Percentiles rank a stretch among this genome's conserved stretches.
Conservation (phyloP, 768 basidiomycete genomes). For the Kwoniella europaea region DNA sequence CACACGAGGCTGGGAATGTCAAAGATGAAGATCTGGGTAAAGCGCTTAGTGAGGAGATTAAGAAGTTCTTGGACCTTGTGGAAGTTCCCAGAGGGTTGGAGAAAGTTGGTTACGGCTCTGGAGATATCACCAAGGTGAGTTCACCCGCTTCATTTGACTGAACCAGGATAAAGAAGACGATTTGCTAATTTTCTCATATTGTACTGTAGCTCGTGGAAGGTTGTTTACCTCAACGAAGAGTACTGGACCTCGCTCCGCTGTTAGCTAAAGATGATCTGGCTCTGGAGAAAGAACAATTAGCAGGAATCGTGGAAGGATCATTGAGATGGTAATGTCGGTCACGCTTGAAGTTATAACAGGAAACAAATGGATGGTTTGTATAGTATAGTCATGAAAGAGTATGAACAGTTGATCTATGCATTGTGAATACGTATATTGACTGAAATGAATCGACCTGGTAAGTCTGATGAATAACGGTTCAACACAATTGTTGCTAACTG, state of each 20-base stretch:
- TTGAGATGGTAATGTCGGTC: slow-evolving; percentile 46
- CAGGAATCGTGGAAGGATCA: slow-evolving; percentile 67
- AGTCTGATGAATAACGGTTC: too few relatives aligned
- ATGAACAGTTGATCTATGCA: neutral
- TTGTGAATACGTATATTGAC: neutral
- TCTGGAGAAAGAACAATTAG: slow-evolving; percentile 81
- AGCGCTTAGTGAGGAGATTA: slow-evolving; percentile 46
- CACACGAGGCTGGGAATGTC: slow-evolving; percentile 69
- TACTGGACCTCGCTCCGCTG: slow-evolving; percentile 89
- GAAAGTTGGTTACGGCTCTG: slow-evolving; percentile 39
- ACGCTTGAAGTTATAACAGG: neutral
- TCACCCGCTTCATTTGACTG: too few relatives aligned
- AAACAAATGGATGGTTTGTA: neutral
- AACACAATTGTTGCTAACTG: too few relatives aligned
- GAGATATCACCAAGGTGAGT: slow-evolving; percentile 42
- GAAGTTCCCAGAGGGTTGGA: slow-evolving; percentile 51
- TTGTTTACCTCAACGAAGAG: slow-evolving; percentile 87
- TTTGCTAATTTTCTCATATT: neutral
- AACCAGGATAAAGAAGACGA: too few relatives aligned
- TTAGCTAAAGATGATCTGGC: slow-evolving; percentile 80
- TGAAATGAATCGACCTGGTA: too few relatives aligned
- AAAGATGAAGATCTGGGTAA: slow-evolving; percentile 76
- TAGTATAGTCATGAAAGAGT: neutral
- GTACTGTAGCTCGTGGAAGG: slow-evolving; percentile 76
- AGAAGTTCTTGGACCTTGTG: slow-evolving; percentile 46